Percentiles rank a stretch among this genome's conserved stretches.
Conservation (phyloP, 2,329 filamentous ascomycete species). For the Parastagonospora avenae region DNA sequence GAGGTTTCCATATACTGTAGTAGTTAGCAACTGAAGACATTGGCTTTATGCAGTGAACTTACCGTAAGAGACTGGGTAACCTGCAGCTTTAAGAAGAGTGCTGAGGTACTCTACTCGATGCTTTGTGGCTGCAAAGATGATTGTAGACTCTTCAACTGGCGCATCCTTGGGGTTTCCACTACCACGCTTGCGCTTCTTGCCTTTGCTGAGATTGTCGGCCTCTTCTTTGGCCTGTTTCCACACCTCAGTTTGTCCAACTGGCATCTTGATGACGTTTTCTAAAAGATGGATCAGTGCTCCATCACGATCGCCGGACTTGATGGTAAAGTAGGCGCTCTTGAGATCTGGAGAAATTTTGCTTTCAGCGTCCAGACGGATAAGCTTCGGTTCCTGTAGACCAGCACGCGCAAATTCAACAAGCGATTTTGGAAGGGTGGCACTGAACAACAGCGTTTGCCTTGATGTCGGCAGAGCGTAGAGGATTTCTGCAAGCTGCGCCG, state of each 20-base stretch:
- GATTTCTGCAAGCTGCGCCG: slow-evolving; percentile 90
- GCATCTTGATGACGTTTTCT: slow-evolving; percentile 91
- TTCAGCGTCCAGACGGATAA: slow-evolving; percentile 90
- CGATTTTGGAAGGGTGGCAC: slow-evolving; percentile 90
- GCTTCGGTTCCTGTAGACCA: slow-evolving; percentile 86
- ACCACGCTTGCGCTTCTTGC: slow-evolving; percentile 75
- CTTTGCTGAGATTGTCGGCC: slow-evolving; percentile 49
- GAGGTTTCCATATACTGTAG: slow-evolving; percentile 80
- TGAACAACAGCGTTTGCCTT: slow-evolving; percentile 91
- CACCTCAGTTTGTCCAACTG: slow-evolving; percentile 66
- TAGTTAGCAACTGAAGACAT: slow-evolving; percentile 4
- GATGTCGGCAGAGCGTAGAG: slow-evolving; percentile 82
- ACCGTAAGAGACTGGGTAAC: slow-evolving; percentile 84
- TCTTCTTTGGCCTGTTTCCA: slow-evolving; percentile 53
- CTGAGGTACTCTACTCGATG: slow-evolving; percentile 96
- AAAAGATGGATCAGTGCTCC: slow-evolving; percentile 87
- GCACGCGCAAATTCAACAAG: slow-evolving; percentile 95
- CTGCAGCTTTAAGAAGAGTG: slow-evolving; percentile 75
- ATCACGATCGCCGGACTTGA: slow-evolving; percentile 94
- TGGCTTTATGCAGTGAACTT: slow-evolving; percentile 3
- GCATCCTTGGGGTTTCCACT: slow-evolving; percentile 65
- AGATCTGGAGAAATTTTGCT: slow-evolving; percentile 95
- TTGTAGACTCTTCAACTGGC: slow-evolving; percentile 88
- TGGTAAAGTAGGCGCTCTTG: slow-evolving; percentile 91
- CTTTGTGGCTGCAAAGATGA: slow-evolving; percentile 93